These are phyloP conservation scores for Diddensiella caesifluorescens DNA, from an alignment of 805 yeast genomes.

Conservation along the genomic window DNA sequence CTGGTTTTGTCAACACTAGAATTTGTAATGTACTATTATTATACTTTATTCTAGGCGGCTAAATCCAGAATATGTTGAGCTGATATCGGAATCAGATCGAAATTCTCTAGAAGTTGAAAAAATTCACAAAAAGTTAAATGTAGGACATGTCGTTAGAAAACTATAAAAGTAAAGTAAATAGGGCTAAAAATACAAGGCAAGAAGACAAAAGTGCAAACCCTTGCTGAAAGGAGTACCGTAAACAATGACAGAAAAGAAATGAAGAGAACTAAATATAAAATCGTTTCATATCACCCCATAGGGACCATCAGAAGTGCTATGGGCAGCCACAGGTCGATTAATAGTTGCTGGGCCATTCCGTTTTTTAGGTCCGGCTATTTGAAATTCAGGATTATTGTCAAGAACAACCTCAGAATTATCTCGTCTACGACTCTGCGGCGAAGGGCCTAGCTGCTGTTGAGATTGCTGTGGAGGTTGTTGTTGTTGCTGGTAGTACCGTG, in stretches of 20 bases:
- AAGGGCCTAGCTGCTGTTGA: slow-evolving; percentile 9
- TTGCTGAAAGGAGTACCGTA: no score
- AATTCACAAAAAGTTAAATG: no score
- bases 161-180: no score
- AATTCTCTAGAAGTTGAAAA: no score
- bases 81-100: no score
- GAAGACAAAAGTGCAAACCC: background rate
- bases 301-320: slow-evolving; percentile 17
- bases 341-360: slow-evolving; percentile 4
- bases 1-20: no score
- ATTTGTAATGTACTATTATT: no score
- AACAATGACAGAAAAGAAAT: background rate
- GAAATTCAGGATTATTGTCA: slow-evolving; percentile 23
- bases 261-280: background rate
- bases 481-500: slow-evolving; percentile 13
- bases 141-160: no score
- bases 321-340: slow-evolving; percentile 14
- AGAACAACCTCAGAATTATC: slow-evolving; percentile 18
- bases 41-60: no score
- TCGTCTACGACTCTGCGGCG: slow-evolving; percentile 14
- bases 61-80: no score
- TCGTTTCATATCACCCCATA: slow-evolving; percentile 12
- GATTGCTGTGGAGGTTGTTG: slow-evolving; percentile 10
- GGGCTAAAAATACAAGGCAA: background rate
- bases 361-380: slow-evolving; percentile 11